Conservation (phyloP, 2,329 filamentous ascomycete genomes). For the Exserohilum rostratum region DNA sequence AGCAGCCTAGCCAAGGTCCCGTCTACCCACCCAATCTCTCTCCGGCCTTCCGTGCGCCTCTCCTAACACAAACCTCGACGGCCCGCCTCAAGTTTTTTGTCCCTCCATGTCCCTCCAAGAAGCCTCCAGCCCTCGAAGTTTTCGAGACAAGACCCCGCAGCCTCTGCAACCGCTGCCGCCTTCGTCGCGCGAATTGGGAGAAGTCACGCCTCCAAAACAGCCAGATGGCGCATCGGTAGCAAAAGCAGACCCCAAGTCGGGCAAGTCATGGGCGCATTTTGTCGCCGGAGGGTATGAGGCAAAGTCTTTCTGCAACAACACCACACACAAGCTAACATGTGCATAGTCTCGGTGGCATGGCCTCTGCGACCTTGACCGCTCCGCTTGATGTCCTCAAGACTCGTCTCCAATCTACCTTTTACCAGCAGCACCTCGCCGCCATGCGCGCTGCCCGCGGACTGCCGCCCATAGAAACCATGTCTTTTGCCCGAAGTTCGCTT, state of each 20-base stretch:
- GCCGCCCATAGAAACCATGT: slow-evolving; percentile 62
- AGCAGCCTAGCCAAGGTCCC: not conserved
- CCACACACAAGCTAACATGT: slow-evolving; percentile 19
- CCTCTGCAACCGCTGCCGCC: slow-evolving; percentile 38
- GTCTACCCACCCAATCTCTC: not conserved
- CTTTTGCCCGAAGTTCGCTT: slow-evolving; percentile 67
- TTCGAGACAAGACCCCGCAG: slow-evolving; percentile 34
- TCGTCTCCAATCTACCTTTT: slow-evolving; percentile 90
- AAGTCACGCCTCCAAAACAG: slow-evolving; percentile 56
- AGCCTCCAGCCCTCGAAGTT: slow-evolving; percentile 35
- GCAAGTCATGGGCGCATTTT: slow-evolving; percentile 89
- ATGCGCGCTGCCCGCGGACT: slow-evolving; percentile 65
- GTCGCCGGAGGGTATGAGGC: slow-evolving; percentile 79
- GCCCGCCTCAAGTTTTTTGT: slow-evolving; percentile 16
- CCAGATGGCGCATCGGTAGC: slow-evolving; percentile 49
- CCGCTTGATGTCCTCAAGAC: slow-evolving; percentile 95
- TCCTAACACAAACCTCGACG: not conserved
- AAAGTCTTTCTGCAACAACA: slow-evolving; percentile 28
- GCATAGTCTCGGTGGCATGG: slow-evolving; percentile 82
- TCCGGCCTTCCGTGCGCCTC: slow-evolving; percentile 5
- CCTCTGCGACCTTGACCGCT: slow-evolving; percentile 87
- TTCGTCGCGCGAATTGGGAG: slow-evolving; percentile 68
- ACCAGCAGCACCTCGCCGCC: slow-evolving; percentile 79
- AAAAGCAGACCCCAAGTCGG: slow-evolving; percentile 52
- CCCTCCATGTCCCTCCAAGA: slow-evolving; percentile 46